These are phyloP conservation scores for Candida sanyiensis DNA, from an alignment of 805 yeast species.

Conservation along the genomic window DNA sequence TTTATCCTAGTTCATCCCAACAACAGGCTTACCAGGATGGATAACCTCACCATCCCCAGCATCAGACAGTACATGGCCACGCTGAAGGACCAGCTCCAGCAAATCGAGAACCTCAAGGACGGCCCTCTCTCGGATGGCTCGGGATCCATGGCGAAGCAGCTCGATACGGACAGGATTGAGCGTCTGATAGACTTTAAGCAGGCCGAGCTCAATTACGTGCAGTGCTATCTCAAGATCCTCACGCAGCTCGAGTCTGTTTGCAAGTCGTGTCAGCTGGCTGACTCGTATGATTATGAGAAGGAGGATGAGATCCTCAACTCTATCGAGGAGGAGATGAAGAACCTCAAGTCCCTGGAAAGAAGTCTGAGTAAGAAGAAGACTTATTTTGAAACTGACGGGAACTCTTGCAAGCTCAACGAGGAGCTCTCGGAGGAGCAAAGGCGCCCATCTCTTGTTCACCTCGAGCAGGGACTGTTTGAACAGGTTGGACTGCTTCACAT, in stretches of 20 bases:
- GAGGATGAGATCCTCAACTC: conserved; percentile 23
- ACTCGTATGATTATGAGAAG: conserved; percentile 22
- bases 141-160: conserved; percentile 2
- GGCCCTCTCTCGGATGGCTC: conserved; percentile 3
- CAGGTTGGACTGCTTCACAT: conserved; percentile 6
- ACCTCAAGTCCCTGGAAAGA: conserved; percentile 21
- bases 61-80: conserved; percentile 13
- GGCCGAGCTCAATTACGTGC: conserved; percentile 19
- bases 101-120: conserved; percentile 9
- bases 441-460: conserved; percentile 5
- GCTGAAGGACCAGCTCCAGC: conserved; percentile 13
- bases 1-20: conserved; percentile 22
- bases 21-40: conserved; percentile 20
- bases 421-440: conserved; percentile 8
- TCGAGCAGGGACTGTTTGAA: conserved; percentile 10
- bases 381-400: conserved; percentile 13
- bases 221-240: conserved; percentile 18
- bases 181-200: conserved; percentile 9
- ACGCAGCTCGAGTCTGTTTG: conserved; percentile 18
- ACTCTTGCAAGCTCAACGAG: conserved; percentile 2
- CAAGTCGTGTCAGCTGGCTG: conserved; percentile 10
- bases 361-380: conserved; percentile 10
- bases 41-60: conserved; percentile 20
- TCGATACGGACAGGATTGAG: conserved; percentile 4
- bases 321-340: conserved; percentile 19